Percentiles rank a stretch among this genome's conserved stretches.
phyloP scores from a whole-genome alignment of 1,284 basidiomycete genomes.

The Ceratobasidium sp. region DNA sequence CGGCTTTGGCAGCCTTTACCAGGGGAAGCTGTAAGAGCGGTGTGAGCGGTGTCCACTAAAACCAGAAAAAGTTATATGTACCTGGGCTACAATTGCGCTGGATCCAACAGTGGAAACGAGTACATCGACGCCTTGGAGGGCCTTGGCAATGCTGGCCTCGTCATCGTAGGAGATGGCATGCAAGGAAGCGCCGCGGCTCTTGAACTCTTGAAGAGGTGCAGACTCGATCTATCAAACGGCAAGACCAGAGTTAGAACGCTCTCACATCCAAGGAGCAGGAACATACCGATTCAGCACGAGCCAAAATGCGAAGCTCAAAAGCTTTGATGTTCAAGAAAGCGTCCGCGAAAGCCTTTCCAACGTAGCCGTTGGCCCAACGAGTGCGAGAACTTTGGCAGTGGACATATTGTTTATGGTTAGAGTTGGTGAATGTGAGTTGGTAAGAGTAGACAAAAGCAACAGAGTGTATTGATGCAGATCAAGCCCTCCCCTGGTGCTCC shows the following conservation, averaged over 20 bases:
- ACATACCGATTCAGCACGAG: not conserved
- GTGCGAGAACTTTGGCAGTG: slow-evolving; percentile 6
- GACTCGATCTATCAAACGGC: not conserved
- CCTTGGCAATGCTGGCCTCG: slow-evolving; percentile 13
- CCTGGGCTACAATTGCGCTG: not conserved
- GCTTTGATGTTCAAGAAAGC: not conserved
- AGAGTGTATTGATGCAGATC: not conserved
- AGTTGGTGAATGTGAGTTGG: too few relatives aligned
- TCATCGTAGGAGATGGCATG: slow-evolving; percentile 10
- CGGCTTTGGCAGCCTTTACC: not conserved
- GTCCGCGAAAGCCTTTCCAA: slow-evolving; percentile 5
- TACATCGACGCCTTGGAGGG: slow-evolving; percentile 21
- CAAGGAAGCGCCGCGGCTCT: not conserved
- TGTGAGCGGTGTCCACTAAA: not conserved
- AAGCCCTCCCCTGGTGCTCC: not conserved
- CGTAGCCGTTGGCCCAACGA: slow-evolving; percentile 13
- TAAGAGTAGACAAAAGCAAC: too few relatives aligned
- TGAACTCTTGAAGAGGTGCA: slow-evolving; percentile 6
- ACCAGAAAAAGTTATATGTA: not conserved
- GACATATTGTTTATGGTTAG: not conserved
- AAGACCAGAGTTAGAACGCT: not conserved
- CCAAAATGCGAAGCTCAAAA: not conserved
- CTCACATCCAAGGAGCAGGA: not conserved
- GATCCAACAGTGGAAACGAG: not conserved
- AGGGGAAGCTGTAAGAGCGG: not conserved